phyloP scores from a whole-genome alignment of 768 basidiomycete genomes.

The Lentinula sp. region DNA sequence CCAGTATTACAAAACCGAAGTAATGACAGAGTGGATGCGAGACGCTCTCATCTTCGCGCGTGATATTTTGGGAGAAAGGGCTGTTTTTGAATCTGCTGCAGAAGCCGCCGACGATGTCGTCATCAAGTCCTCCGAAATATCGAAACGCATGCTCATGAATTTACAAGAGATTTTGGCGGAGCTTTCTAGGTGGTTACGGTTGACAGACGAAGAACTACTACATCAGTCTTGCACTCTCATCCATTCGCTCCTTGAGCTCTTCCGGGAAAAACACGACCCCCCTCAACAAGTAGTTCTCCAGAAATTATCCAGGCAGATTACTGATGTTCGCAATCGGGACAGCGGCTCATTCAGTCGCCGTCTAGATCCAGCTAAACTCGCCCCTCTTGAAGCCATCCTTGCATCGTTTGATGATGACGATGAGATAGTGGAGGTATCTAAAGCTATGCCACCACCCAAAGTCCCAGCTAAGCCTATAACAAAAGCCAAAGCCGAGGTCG shows the following conservation, averaged over 20 bases:
- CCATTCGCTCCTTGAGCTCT: slow-evolving; percentile 71
- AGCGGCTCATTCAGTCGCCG: slow-evolving; percentile 40
- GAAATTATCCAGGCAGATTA: slow-evolving; percentile 63
- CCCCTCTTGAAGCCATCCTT: slow-evolving; percentile 62
- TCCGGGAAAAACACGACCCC: slow-evolving; percentile 52
- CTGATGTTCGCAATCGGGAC: slow-evolving; percentile 49
- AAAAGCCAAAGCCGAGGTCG: neutral
- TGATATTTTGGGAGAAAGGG: slow-evolving; percentile 77
- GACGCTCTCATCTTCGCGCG: slow-evolving; percentile 92
- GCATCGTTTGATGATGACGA: slow-evolving; percentile 58
- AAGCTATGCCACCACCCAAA: slow-evolving; percentile 12
- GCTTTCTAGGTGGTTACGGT: slow-evolving; percentile 80
- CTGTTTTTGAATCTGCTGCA: slow-evolving; percentile 67
- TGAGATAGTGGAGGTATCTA: slow-evolving; percentile 37
- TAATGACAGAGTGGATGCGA: slow-evolving; percentile 97
- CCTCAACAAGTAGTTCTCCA: slow-evolving; percentile 53
- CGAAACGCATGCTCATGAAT: slow-evolving; percentile 69
- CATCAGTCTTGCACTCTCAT: slow-evolving; percentile 85
- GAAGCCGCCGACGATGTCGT: slow-evolving; percentile 8
- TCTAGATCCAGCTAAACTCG: slow-evolving; percentile 51
- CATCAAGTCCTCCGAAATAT: slow-evolving; percentile 33
- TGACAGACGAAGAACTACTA: slow-evolving; percentile 88
- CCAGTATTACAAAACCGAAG: slow-evolving; percentile 65
- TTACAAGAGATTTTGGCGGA: slow-evolving; percentile 77
- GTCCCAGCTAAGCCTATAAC: neutral